Conservation (phyloP, 495 filamentous ascomycete species). For the Aspergillus nidulans region DNA sequence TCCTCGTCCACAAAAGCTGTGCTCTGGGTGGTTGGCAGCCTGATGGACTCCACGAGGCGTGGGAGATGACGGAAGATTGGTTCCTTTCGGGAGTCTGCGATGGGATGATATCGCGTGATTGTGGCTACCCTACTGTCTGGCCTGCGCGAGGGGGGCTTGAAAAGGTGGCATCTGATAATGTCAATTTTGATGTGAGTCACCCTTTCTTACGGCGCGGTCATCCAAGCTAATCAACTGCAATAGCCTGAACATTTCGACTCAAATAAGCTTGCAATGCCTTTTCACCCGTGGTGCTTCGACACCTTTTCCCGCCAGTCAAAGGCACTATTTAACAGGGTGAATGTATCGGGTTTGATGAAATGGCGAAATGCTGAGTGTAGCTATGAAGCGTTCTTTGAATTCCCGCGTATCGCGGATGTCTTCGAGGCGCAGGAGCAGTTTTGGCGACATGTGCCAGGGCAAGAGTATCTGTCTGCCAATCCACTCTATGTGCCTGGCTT, state of each 20-base stretch:
- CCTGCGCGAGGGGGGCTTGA: not conserved
- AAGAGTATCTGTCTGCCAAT: constrained; percentile 27
- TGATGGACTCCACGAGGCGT: constrained; percentile 19
- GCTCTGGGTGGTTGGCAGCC: constrained; percentile 6
- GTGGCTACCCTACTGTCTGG: not conserved
- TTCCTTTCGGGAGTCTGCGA: constrained; percentile 27
- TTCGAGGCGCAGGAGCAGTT: constrained; percentile 8
- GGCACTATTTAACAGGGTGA: constrained; percentile 13
- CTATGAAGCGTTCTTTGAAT: constrained; percentile 6
- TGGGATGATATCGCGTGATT: constrained; percentile 20
- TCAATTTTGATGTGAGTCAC: not conserved
- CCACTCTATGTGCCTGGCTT: constrained; percentile 23
- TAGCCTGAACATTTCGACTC: not conserved
- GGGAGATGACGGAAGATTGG: constrained; percentile 21
- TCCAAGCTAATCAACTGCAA: not conserved
- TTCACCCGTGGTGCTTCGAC: constrained; percentile 36
- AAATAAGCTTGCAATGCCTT: constrained; percentile 18
- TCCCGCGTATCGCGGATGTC: constrained; percentile 10
- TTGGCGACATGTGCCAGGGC: constrained; percentile 8
- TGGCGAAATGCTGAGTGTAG: constrained; percentile 20
- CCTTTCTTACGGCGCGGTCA: not conserved
- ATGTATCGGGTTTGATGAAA: constrained; percentile 16
- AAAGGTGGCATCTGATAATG: not conserved
- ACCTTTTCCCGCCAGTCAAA: constrained; percentile 25
- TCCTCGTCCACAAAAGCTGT: constrained; percentile 19